Evolutionary conservation across 2,329 filamentous ascomycete species (phyloP).

Genomic region (Penicillium sp.): DNA sequence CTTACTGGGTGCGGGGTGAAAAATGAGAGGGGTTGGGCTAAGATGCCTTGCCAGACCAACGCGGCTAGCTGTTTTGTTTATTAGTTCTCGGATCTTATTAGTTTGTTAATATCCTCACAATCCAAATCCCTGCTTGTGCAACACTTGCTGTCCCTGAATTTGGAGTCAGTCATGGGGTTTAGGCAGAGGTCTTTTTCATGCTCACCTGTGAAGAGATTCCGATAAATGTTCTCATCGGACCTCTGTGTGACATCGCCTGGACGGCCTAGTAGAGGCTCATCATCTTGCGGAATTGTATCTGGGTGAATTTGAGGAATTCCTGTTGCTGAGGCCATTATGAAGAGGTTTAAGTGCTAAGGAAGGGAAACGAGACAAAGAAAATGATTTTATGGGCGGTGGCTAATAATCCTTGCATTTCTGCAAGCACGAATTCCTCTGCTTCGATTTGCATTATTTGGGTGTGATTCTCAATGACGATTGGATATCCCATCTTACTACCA

Average conservation of each 20-base stretch:
- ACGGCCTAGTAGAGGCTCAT: slow-evolving; percentile 68
- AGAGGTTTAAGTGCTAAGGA: neutral
- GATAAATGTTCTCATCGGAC: slow-evolving; percentile 60
- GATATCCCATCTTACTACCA: neutral
- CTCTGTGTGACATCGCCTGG: slow-evolving; percentile 72
- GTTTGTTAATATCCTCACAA: slow-evolving; percentile 48
- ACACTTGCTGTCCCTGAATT: slow-evolving; percentile 71
- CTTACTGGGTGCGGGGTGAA: slow-evolving; percentile 87
- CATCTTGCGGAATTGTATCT: slow-evolving; percentile 50
- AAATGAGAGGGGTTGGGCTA: slow-evolving; percentile 68
- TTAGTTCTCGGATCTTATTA: neutral
- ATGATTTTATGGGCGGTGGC: neutral
- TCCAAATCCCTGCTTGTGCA: slow-evolving; percentile 73
- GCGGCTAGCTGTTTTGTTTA: slow-evolving; percentile 56
- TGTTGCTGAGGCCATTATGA: slow-evolving; percentile 65
- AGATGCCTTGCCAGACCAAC: slow-evolving; percentile 74
- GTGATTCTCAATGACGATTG: slow-evolving; percentile 9
- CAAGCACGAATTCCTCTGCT: neutral
- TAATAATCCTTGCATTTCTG: neutral
- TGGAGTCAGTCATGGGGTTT: neutral
- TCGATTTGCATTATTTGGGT: neutral
- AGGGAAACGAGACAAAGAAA: neutral
- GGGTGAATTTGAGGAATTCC: slow-evolving; percentile 59
- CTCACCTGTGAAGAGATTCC: slow-evolving; percentile 74
- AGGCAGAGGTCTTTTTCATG: neutral